A percentile compares a stretch with the other conserved stretches of the same genome.
Conservation (phyloP, 495 filamentous ascomycete species). For the Umbilicaria muhlenbergii region DNA sequence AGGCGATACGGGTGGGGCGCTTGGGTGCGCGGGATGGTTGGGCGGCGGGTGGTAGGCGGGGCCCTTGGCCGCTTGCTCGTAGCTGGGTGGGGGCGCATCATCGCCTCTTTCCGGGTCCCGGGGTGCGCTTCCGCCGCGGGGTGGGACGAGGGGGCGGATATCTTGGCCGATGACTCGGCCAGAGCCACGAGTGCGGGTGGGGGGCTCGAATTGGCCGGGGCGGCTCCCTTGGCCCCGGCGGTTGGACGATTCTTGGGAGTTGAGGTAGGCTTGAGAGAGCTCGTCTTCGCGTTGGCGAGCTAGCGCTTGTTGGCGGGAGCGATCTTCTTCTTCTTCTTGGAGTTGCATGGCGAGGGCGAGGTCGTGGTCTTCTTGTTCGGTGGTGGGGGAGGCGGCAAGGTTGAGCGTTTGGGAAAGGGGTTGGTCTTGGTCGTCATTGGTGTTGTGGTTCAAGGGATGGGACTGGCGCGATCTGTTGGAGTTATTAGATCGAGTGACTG, state of each 20-base stretch:
- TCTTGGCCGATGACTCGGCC: conserved; percentile 9
- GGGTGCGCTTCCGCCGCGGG: background rate
- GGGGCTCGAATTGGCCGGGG: conserved; percentile 1
- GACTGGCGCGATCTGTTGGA: background rate
- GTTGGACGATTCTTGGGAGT: conserved; percentile 1
- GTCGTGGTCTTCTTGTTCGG: conserved; percentile 63
- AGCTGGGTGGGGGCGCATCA: conserved; percentile 58
- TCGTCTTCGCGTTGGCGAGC: conserved; percentile 25
- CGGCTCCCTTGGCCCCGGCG: background rate
- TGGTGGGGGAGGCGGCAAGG: background rate
- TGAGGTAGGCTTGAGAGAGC: conserved; percentile 13
- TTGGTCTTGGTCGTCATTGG: background rate
- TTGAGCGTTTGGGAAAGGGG: background rate
- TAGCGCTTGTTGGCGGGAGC: conserved; percentile 30
- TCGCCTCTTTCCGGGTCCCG: conserved; percentile 21
- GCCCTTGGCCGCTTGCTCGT: conserved; percentile 60
- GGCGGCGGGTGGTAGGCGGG: conserved; percentile 47
- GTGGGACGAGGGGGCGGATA: conserved; percentile 7
- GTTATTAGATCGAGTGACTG: conserved; percentile 23
- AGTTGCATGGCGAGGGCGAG: conserved; percentile 65
- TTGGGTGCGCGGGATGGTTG: conserved; percentile 38
- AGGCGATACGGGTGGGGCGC: conserved; percentile 16
- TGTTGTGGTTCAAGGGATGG: conserved; percentile 21
- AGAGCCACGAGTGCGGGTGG: background rate
- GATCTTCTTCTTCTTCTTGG: conserved; percentile 70